Conservation (phyloP, 805 yeast genomes). For the Nakazawaea peltata region DNA sequence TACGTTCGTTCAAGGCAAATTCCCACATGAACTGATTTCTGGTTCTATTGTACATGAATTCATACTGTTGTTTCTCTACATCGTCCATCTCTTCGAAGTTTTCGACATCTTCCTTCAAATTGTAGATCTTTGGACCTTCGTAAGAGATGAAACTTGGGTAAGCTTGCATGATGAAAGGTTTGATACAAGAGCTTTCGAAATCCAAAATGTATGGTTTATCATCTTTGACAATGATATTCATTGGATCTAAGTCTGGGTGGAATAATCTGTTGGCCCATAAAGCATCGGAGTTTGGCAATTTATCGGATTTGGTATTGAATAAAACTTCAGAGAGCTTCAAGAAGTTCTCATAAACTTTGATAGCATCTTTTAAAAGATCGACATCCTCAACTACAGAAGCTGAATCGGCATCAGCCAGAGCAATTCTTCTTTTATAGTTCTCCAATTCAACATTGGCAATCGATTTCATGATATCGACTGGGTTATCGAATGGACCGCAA, state of each 20-base stretch:
- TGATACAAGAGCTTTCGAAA: slow-evolving; percentile 72
- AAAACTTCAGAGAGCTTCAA: slow-evolving; percentile 47
- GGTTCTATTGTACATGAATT: slow-evolving; percentile 82
- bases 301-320: slow-evolving; percentile 42
- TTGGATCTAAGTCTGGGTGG: slow-evolving; percentile 84
- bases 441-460: slow-evolving; percentile 64
- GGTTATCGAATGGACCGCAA: slow-evolving; percentile 77
- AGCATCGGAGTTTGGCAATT: slow-evolving; percentile 55
- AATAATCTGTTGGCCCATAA: slow-evolving; percentile 66
- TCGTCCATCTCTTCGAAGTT: slow-evolving; percentile 61
- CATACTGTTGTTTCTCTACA: slow-evolving; percentile 69
- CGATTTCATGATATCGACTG: slow-evolving; percentile 54
- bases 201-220: slow-evolving; percentile 54
- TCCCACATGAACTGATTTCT: slow-evolving; percentile 92
- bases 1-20: slow-evolving; percentile 53
- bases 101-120: slow-evolving; percentile 66
- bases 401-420: slow-evolving; percentile 46
- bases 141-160: slow-evolving; percentile 83
- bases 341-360: slow-evolving; percentile 56
- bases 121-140: slow-evolving; percentile 81
- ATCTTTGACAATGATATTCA: slow-evolving; percentile 61
- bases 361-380: slow-evolving; percentile 37
- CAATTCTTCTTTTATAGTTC: slow-evolving; percentile 43
- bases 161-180: slow-evolving; percentile 72
- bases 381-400: slow-evolving; percentile 35